Evolutionary conservation across 305 asterid species (phyloP).

Genomic region (Solanum aculeatissimum): DNA sequence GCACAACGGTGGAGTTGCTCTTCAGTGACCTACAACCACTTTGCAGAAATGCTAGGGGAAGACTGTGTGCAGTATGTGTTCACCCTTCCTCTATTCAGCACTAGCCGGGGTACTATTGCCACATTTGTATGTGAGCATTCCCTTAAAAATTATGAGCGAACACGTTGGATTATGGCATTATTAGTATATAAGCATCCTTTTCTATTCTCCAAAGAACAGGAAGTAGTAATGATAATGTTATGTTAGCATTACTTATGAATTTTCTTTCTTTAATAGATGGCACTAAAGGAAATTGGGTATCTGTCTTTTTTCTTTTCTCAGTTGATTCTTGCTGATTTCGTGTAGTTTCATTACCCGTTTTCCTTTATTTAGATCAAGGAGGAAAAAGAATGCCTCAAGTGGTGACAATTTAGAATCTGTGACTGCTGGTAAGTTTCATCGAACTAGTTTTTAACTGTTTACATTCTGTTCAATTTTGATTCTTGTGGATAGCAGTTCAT

Average conservation of each 20-base stretch:
- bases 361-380: constrained; percentile 56
- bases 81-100: not conserved
- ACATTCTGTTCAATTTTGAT: not conserved
- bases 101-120: not conserved
- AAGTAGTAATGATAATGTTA: not conserved
- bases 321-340: not conserved
- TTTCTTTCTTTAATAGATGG: not conserved
- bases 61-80: not conserved
- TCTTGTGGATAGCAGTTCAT: not conserved
- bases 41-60: not conserved
- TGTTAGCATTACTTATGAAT: not conserved
- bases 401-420: constrained; percentile 59
- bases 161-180: not conserved
- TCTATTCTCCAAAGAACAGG: not conserved
- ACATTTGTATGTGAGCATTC: not conserved
- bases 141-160: not conserved
- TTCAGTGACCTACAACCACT: not conserved
- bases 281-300: not conserved
- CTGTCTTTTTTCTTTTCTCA: not conserved
- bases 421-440: constrained; percentile 35
- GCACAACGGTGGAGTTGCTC: not conserved
- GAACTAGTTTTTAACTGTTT: not conserved
- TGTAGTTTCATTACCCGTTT: not conserved
- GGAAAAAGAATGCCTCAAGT: constrained; percentile 63
- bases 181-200: not conserved